Evolutionary conservation across 257 asterid genomes (phyloP).

Genomic region (Nyctanthes arbortristis): DNA sequence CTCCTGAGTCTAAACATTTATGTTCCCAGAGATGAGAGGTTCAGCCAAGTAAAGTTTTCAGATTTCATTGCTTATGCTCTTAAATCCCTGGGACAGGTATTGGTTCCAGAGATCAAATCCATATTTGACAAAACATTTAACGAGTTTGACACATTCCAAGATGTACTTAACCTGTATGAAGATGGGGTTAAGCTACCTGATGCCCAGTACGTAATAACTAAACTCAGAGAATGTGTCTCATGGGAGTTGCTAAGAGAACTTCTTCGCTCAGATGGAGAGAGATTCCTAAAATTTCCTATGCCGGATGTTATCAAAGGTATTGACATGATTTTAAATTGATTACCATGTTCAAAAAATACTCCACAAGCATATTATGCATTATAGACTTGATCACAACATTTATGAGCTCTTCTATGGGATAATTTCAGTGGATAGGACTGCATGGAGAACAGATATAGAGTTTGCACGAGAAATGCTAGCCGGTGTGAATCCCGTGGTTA

Average conservation of each 20-base stretch:
- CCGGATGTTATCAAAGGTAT: slow-evolving; percentile 84
- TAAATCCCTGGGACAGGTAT: slow-evolving; percentile 75
- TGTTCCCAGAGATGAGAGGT: slow-evolving; percentile 82
- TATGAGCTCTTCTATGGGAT: not conserved
- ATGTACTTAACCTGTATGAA: slow-evolving; percentile 61
- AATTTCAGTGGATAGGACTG: slow-evolving; percentile 66
- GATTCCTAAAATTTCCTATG: slow-evolving; percentile 60
- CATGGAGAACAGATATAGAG: slow-evolving; percentile 97
- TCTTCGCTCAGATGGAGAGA: slow-evolving; percentile 65
- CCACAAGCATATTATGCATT: not conserved
- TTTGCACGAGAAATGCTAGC: slow-evolving; percentile 95
- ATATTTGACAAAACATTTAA: slow-evolving; percentile 69
- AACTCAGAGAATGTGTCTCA: slow-evolving; percentile 55
- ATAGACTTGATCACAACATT: not conserved
- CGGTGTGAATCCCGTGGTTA: slow-evolving; percentile 86
- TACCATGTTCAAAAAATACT: no score
- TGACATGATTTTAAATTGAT: not conserved
- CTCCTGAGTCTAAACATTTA: slow-evolving; percentile 59
- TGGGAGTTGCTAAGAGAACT: slow-evolving; percentile 73
- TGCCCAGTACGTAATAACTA: slow-evolving; percentile 30
- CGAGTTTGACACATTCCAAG: slow-evolving; percentile 86
- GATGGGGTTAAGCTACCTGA: slow-evolving; percentile 58
- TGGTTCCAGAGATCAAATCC: slow-evolving; percentile 63
- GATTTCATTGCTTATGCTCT: slow-evolving; percentile 80
- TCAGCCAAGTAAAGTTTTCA: slow-evolving; percentile 71